These are phyloP conservation scores for Aquilaria agallochum DNA, from an alignment of 441 rosid genomes.

Conservation along the genomic window DNA sequence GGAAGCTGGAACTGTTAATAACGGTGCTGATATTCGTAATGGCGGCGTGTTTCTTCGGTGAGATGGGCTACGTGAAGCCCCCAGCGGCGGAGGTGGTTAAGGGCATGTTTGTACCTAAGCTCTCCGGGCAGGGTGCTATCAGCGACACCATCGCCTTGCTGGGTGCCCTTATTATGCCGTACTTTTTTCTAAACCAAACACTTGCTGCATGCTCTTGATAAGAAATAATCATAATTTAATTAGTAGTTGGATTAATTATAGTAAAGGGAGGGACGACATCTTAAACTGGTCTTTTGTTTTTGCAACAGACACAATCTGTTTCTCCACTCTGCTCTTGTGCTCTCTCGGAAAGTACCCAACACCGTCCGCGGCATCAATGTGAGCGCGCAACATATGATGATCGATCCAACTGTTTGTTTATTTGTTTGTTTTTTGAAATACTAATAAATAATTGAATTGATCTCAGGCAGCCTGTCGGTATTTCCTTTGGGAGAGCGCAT, in stretches of 20 bases:
- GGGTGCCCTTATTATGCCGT: slow-evolving; percentile 81
- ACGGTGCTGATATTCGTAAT: slow-evolving; percentile 47
- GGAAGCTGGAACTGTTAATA: slow-evolving; percentile 67
- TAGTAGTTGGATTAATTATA: background rate
- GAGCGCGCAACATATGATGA: slow-evolving; percentile 7
- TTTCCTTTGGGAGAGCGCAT: slow-evolving; percentile 66
- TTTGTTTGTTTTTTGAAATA: too few species aligned
- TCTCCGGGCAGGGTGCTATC: slow-evolving; percentile 47
- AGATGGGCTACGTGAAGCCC: slow-evolving; percentile 55
- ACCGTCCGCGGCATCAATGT: slow-evolving; percentile 52
- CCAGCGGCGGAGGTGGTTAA: slow-evolving; percentile 42
- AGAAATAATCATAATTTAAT: background rate
- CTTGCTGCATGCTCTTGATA: background rate
- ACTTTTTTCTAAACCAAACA: slow-evolving; percentile 4
- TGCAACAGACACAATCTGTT: slow-evolving; percentile 58
- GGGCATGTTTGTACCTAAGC: slow-evolving; percentile 69
- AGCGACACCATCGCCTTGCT: slow-evolving; percentile 63
- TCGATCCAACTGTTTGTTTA: background rate
- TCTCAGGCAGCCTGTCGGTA: slow-evolving; percentile 53
- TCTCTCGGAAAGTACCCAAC: slow-evolving; percentile 57
- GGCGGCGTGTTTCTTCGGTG: slow-evolving; percentile 77
- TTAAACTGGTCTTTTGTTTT: background rate
- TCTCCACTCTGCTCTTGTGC: slow-evolving; percentile 71
- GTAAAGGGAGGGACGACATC: too few species aligned
- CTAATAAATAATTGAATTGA: background rate